phyloP scores from a whole-genome alignment of 2,329 filamentous ascomycete species.

The Pyricularia pennisetigena region DNA sequence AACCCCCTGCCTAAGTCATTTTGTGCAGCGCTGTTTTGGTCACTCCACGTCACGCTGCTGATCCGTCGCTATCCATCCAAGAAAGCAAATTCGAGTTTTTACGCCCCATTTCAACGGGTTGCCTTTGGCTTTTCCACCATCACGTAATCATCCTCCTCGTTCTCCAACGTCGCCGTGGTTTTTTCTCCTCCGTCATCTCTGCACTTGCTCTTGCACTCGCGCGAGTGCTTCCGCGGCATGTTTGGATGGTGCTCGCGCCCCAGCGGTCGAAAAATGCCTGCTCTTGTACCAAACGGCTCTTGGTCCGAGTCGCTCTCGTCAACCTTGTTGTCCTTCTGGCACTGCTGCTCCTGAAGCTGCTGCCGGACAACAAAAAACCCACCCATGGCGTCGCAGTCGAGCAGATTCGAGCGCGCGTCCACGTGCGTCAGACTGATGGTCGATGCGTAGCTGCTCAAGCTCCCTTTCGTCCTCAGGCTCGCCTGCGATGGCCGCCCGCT shows the following conservation, averaged over 20 bases:
- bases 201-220: neutral
- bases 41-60: neutral
- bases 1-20: neutral
- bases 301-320: neutral
- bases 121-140: neutral
- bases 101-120: neutral
- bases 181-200: neutral
- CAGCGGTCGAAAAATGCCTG: neutral
- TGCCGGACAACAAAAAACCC: neutral
- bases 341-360: neutral
- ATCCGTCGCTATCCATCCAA: neutral
- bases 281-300: neutral
- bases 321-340: neutral
- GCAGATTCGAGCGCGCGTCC: neutral
- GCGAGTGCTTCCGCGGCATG: neutral
- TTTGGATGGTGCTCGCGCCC: neutral
- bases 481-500: neutral
- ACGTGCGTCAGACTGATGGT: neutral
- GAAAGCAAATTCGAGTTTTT: neutral
- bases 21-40: no score
- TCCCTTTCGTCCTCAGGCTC: neutral
- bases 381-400: slow-evolving; percentile 2
- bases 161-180: neutral
- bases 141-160: neutral
- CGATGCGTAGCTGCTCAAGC: neutral